Evolutionary conservation across 495 filamentous ascomycete genomes (phyloP).

Genomic region (Mycothermus thermophilus): DNA sequence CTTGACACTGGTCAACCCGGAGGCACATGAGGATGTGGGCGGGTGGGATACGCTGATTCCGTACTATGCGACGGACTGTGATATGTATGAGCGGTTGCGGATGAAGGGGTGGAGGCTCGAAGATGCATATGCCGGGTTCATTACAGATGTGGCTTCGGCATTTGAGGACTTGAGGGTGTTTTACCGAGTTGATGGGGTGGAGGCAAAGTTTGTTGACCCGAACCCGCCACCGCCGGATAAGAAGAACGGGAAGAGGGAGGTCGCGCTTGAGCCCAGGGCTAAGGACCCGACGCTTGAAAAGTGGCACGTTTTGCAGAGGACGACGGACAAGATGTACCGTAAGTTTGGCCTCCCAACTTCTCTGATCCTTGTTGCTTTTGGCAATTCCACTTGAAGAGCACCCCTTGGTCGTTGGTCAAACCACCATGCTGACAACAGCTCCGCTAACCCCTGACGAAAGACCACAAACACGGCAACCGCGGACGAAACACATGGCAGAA

Average conservation of each 20-base stretch:
- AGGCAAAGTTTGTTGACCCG: conserved; percentile 26
- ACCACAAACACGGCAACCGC: conserved; percentile 15
- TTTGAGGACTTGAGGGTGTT: conserved; percentile 34
- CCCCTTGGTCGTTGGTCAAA: no score
- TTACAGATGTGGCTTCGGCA: conserved; percentile 38
- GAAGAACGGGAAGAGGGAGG: conserved; percentile 6
- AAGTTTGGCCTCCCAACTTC: background rate
- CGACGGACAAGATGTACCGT: conserved; percentile 2
- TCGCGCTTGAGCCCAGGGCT: conserved; percentile 1
- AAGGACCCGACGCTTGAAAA: conserved; percentile 2
- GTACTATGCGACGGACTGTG: conserved; percentile 47
- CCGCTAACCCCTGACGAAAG: background rate
- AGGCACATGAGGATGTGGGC: conserved; percentile 38
- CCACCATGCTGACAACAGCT: no score
- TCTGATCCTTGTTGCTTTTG: background rate
- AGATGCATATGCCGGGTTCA: conserved; percentile 32
- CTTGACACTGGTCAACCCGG: conserved; percentile 43
- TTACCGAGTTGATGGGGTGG: conserved; percentile 29
- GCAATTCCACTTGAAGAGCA: background rate
- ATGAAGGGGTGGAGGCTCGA: conserved; percentile 38
- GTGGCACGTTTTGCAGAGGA: conserved; percentile 4
- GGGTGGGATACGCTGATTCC: conserved; percentile 49
- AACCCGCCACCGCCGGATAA: conserved; percentile 20
- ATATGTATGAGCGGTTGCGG: conserved; percentile 40
- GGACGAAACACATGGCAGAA: conserved; percentile 48